Percentiles rank a stretch among this genome's conserved stretches.
phyloP scores from a whole-genome alignment of 83 land plant genomes.

The Larix sibirica region DNA sequence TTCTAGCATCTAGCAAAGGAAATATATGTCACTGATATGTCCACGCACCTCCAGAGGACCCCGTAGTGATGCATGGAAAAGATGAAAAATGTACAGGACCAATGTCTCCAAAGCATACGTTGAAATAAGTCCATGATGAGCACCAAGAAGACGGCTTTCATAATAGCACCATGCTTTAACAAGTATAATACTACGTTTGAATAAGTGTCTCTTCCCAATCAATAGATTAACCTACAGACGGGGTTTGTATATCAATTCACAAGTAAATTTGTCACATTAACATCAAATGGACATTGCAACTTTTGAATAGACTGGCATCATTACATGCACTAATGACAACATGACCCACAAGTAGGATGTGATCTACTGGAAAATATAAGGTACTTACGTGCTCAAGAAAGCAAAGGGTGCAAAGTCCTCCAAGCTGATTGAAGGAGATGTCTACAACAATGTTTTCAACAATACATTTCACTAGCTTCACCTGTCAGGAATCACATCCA shows the following conservation, averaged over 20 bases:
- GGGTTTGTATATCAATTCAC: background rate
- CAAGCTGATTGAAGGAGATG: conserved; percentile 83
- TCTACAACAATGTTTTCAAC: conserved; percentile 79
- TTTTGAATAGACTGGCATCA: background rate
- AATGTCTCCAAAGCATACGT: conserved; percentile 94
- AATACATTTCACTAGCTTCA: conserved; percentile 80
- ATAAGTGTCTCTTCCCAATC: conserved; percentile 79
- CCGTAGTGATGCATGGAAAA: conserved; percentile 65
- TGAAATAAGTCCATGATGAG: conserved; percentile 88
- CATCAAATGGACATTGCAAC: background rate
- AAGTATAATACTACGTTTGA: conserved; percentile 89
- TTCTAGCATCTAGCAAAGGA: background rate
- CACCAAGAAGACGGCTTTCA: conserved; percentile 97
- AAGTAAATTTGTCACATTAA: background rate
- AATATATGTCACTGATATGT: background rate
- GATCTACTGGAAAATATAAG: background rate
- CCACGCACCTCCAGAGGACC: conserved; percentile 85
- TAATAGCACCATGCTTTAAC: conserved; percentile 98
- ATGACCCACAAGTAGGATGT: background rate
- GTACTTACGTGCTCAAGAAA: conserved; percentile 70
- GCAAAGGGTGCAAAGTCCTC: conserved; percentile 75
- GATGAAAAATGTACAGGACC: conserved; percentile 87
- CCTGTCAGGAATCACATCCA: conserved; percentile 41
- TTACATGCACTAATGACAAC: background rate
- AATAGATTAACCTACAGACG: conserved; percentile 63